Base-by-base conservation (phyloP, 2,329 filamentous ascomycete species). In the Penicillium brasilianum region DNA sequence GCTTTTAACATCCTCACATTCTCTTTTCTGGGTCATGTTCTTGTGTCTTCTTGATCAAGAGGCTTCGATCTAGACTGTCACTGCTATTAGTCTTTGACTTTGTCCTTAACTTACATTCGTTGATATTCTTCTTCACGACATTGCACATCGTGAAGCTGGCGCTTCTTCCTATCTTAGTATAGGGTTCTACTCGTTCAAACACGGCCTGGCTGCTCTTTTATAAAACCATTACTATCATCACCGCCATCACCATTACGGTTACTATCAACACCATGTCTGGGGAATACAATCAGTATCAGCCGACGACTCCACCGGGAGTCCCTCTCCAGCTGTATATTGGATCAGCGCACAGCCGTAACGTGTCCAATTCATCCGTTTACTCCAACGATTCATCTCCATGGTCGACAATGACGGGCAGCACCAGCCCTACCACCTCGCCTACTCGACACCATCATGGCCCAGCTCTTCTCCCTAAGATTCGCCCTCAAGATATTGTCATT, bases 381-480 rank as follows among this genome's bases (percentile, higher is more conserved):
- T 90, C 88, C 55, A 83, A 85, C 71, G 84, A 90, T 75, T 91
- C 89, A 48, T 86, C 86, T 36, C 86, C 86, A 46, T 90, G 90
- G 74, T 90, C 90, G 46, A 82, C 87, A 69, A 84, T 86, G 79
- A 90, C 89, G 20, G 83, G 85, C 67, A 82, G 87, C 69, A 90
- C 88, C 56, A 93, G 90, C 13, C 90, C 91, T 56, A 83, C 85
- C 65, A 90, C 90, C 36, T 75, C 73, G 22, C 90, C 91, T 62
- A 86, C 93, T 69, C 85, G 88, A 63, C 89, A 92, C 63, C 89
- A 93, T 78, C 91, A 92, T 55, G 81, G 80, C 20, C 91, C 92
- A 55, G 82, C 92, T 52, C 82, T 96, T 61, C 83, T 96, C 34
- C 92, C 92, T 72, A 95, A 93, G 84, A 93, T 96, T 80, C 87